These are phyloP conservation scores for Cryptococcus maquisensis DNA, from an alignment of 1,284 basidiomycete genomes.

Conservation along the genomic window DNA sequence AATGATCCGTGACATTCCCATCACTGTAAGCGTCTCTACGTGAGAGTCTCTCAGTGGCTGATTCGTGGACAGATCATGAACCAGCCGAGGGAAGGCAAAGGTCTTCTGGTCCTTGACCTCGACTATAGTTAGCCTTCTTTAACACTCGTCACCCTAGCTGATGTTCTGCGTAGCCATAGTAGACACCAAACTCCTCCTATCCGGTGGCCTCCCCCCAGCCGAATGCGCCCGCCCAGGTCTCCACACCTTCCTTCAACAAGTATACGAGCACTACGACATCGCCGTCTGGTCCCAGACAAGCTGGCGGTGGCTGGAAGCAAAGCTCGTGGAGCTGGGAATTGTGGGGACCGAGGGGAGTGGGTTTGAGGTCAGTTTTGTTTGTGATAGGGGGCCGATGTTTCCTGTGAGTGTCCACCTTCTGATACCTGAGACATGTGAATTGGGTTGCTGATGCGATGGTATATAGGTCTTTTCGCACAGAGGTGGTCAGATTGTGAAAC, in stretches of 20 bases:
- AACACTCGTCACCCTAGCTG: too few relatives aligned
- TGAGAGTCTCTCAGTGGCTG: background rate
- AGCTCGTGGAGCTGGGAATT: slow-evolving; percentile 82
- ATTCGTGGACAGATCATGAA: slow-evolving; percentile 59
- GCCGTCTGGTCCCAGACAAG: slow-evolving; percentile 76
- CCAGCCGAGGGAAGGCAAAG: slow-evolving; percentile 69
- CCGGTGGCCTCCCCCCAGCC: slow-evolving; percentile 66
- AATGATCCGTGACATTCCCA: slow-evolving; percentile 60
- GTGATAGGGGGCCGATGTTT: slow-evolving; percentile 86
- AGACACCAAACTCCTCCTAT: slow-evolving; percentile 74
- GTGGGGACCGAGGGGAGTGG: slow-evolving; percentile 59
- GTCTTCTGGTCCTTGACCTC: slow-evolving; percentile 76
- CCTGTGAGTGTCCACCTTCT: slow-evolving; percentile 55
- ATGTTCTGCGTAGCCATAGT: slow-evolving; percentile 58
- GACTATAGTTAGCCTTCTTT: slow-evolving; percentile 65
- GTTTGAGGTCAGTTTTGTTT: slow-evolving; percentile 62
- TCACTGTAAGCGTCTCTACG: slow-evolving; percentile 32
- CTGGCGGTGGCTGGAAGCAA: slow-evolving; percentile 89
- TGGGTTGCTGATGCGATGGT: background rate
- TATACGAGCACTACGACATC: slow-evolving; percentile 79
- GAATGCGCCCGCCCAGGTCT: slow-evolving; percentile 78
- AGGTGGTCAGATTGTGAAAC: slow-evolving; percentile 69
- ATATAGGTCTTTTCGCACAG: slow-evolving; percentile 58
- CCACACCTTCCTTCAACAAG: slow-evolving; percentile 67
- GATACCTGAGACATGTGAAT: background rate